phyloP scores from a whole-genome alignment of 2,329 filamentous ascomycete species.

The Cytospora mali region DNA sequence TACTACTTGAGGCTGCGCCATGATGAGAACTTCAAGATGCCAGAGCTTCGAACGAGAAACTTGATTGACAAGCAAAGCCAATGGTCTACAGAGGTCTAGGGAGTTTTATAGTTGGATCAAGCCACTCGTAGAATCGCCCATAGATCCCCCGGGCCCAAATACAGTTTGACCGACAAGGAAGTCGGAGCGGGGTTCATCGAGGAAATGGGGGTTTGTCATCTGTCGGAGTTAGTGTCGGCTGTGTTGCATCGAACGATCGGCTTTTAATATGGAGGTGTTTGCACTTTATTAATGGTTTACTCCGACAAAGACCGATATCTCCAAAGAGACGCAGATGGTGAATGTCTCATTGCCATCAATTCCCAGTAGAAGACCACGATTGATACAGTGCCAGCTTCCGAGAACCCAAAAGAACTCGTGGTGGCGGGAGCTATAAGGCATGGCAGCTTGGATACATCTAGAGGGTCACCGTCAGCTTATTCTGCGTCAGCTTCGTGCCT shows the following conservation, averaged over 20 bases:
- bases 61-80: neutral
- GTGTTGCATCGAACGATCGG: neutral
- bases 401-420: neutral
- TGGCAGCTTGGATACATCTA: neutral
- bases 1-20: conserved; percentile 2
- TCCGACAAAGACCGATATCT: neutral
- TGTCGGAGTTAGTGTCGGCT: neutral
- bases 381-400: no score
- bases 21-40: neutral
- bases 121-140: neutral
- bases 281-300: no score
- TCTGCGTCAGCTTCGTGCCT: neutral
- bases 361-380: no score
- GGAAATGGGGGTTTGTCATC: neutral
- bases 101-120: neutral
- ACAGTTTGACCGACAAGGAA: no score
- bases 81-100: neutral
- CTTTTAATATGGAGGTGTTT: neutral
- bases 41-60: no score
- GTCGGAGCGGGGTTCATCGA: neutral
- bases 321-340: neutral
- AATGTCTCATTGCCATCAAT: no score
- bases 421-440: neutral
- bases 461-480: neutral
- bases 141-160: no score